Conservation (phyloP, 768 basidiomycete genomes). For the Agaricus bisporus region DNA sequence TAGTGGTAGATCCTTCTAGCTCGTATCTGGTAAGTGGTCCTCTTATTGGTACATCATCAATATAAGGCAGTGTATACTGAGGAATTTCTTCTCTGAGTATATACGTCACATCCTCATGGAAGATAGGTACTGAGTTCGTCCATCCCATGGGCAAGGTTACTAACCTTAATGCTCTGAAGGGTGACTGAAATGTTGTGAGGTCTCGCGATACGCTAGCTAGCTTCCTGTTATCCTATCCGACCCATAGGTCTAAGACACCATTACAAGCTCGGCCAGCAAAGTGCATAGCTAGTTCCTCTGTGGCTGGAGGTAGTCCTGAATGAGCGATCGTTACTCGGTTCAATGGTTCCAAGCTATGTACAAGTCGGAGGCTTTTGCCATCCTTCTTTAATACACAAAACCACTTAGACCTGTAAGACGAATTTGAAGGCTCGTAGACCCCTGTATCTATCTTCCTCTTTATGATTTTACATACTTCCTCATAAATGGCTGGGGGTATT, state of each 20-base stretch:
- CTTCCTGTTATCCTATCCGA: slow-evolving; percentile 28
- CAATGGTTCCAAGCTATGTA: slow-evolving; percentile 31
- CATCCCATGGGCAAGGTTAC: slow-evolving; percentile 30
- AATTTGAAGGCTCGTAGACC: slow-evolving; percentile 33
- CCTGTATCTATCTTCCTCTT: slow-evolving; percentile 29
- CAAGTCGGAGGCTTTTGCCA: slow-evolving; percentile 24
- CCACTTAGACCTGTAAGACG: slow-evolving; percentile 33
- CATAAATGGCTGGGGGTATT: slow-evolving; percentile 13
- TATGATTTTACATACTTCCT: slow-evolving; percentile 14
- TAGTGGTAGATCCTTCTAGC: neutral
- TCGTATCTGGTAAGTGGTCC: slow-evolving; percentile 19
- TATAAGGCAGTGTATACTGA: slow-evolving; percentile 15
- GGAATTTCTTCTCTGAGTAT: slow-evolving; percentile 25
- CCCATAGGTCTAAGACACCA: slow-evolving; percentile 21
- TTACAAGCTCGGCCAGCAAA: slow-evolving; percentile 27
- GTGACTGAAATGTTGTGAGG: slow-evolving; percentile 34
- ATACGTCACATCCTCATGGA: slow-evolving; percentile 25
- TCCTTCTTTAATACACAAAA: slow-evolving; percentile 36
- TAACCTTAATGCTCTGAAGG: slow-evolving; percentile 21
- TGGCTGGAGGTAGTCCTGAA: slow-evolving; percentile 25
- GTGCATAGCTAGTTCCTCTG: slow-evolving; percentile 24
- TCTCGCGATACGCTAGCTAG: slow-evolving; percentile 21
- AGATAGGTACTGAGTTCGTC: slow-evolving; percentile 19
- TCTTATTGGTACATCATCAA: slow-evolving; percentile 20
- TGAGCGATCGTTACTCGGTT: slow-evolving; percentile 31